These are phyloP conservation scores for Macrocybe sp. DNA, from an alignment of 1,284 basidiomycete species.

Conservation along the genomic window DNA sequence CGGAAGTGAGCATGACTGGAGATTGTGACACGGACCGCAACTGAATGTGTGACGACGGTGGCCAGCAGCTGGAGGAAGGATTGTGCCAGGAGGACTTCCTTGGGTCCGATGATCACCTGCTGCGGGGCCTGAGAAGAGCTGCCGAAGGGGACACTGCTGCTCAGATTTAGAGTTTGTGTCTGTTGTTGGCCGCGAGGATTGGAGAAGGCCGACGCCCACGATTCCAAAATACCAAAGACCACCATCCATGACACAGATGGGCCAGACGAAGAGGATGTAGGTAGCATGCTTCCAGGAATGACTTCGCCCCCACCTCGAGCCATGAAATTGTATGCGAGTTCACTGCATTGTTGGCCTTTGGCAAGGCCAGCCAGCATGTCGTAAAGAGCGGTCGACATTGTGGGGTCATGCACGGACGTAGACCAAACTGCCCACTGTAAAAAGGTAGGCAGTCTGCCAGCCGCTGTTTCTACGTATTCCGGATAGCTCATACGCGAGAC, in stretches of 20 bases:
- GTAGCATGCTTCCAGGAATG: slow-evolving; percentile 45
- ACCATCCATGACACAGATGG: slow-evolving; percentile 41
- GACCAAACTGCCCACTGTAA: slow-evolving; percentile 86
- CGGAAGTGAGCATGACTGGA: slow-evolving; percentile 75
- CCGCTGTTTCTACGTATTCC: slow-evolving; percentile 50
- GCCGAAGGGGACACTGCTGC: slow-evolving; percentile 19
- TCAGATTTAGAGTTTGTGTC: background rate
- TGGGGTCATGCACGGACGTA: slow-evolving; percentile 67
- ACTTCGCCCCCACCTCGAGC: slow-evolving; percentile 63
- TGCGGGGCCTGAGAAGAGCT: slow-evolving; percentile 32
- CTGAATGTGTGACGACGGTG: slow-evolving; percentile 75
- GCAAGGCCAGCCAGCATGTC: slow-evolving; percentile 87
- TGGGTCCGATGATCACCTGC: slow-evolving; percentile 57
- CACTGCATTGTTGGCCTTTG: slow-evolving; percentile 79
- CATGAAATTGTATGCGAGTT: slow-evolving; percentile 83
- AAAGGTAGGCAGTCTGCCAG: slow-evolving; percentile 73
- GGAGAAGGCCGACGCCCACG: slow-evolving; percentile 34
- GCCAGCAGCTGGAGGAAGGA: slow-evolving; percentile 81
- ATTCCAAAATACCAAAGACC: slow-evolving; percentile 40
- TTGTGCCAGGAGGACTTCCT: slow-evolving; percentile 76
- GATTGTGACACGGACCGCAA: slow-evolving; percentile 76
- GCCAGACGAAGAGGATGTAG: slow-evolving; percentile 32
- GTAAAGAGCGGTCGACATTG: slow-evolving; percentile 77
- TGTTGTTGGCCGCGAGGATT: slow-evolving; percentile 25
- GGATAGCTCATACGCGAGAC: slow-evolving; percentile 40